Percentiles rank a stretch among this genome's conserved stretches.
phyloP scores from a whole-genome alignment of 163 green algal species.

The Chlamydomonas reinhardtii region DNA sequence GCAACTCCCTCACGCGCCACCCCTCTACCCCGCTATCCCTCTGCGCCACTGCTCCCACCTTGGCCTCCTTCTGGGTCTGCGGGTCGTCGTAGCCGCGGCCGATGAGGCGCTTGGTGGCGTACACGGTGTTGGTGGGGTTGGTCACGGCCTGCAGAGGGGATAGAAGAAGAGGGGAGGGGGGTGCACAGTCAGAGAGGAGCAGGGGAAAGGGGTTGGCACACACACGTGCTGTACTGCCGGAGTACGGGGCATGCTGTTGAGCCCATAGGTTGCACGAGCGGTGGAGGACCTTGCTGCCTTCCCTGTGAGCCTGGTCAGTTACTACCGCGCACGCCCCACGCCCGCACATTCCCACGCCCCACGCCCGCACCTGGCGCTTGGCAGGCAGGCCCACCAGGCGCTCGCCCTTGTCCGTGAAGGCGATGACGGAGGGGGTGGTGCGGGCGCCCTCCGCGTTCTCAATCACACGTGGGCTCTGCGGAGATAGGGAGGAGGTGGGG shows the following conservation, averaged over 20 bases:
- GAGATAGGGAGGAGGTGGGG: not conserved
- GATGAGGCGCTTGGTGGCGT: slow-evolving; percentile 98
- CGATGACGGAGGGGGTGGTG: slow-evolving; percentile 96
- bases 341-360: too few relatives aligned
- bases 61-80: slow-evolving; percentile 92
- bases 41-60: slow-evolving; percentile 71
- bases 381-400: slow-evolving; percentile 91
- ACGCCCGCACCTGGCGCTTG: slow-evolving; percentile 88
- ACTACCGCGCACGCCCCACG: too few relatives aligned
- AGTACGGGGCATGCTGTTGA: too few relatives aligned
- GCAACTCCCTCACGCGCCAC: too few relatives aligned
- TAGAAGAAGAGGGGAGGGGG: too few relatives aligned
- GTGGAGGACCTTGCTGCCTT: too few relatives aligned
- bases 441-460: slow-evolving; percentile 97
- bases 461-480: slow-evolving; percentile 91
- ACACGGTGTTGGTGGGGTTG: slow-evolving; percentile 99
- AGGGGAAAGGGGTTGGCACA: too few relatives aligned
- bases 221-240: too few relatives aligned
- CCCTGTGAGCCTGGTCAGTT: too few relatives aligned
- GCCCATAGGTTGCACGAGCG: too few relatives aligned
- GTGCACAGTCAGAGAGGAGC: too few relatives aligned
- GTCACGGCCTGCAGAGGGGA: slow-evolving; percentile 89
- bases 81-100: slow-evolving; percentile 93
- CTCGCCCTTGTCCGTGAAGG: slow-evolving; percentile 96
- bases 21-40: not conserved